phyloP scores from a whole-genome alignment of 2,329 filamentous ascomycete species.

The Eutypella sp. region DNA sequence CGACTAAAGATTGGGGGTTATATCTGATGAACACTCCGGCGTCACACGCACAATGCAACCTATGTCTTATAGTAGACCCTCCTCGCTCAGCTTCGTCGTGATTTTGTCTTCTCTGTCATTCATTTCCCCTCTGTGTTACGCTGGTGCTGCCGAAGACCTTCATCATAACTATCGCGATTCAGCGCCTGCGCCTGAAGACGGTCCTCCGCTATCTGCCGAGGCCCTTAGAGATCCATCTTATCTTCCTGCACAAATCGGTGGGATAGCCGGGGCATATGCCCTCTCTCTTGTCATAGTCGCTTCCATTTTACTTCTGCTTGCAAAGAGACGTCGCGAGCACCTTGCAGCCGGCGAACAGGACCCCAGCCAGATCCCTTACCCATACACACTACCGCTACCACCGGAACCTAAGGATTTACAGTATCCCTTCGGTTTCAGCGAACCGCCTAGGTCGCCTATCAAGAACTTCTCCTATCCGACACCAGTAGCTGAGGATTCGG shows the following conservation, averaged over 20 bases:
- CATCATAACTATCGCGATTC: constrained; percentile 36
- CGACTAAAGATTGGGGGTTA: constrained; percentile 22
- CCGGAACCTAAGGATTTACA: constrained; percentile 10
- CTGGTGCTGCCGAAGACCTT: neutral
- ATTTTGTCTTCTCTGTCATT: constrained; percentile 20
- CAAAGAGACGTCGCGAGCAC: constrained; percentile 49
- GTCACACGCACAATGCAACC: constrained; percentile 29
- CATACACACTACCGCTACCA: constrained; percentile 20
- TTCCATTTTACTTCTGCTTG: constrained; percentile 56
- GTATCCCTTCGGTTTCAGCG: constrained; percentile 17
- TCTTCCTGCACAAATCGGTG: constrained; percentile 77
- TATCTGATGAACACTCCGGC: constrained; percentile 22
- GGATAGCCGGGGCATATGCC: constrained; percentile 79
- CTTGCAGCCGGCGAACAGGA: constrained; percentile 48
- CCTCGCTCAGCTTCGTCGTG: constrained; percentile 20
- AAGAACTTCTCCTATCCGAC: constrained; percentile 45
- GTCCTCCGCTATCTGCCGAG: constrained; percentile 52
- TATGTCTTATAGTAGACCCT: constrained; percentile 26
- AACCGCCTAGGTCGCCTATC: constrained; percentile 34
- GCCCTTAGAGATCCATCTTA: constrained; percentile 57
- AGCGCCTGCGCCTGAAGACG: constrained; percentile 55
- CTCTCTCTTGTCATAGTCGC: constrained; percentile 71
- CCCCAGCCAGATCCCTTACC: constrained; percentile 29
- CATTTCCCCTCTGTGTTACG: constrained; percentile 20
- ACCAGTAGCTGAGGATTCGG: constrained; percentile 15